Evolutionary conservation across 179 eudicot genomes (phyloP), one percentile per base, ranked within the genome.

Genomic region (Actinidia arguta): DNA sequence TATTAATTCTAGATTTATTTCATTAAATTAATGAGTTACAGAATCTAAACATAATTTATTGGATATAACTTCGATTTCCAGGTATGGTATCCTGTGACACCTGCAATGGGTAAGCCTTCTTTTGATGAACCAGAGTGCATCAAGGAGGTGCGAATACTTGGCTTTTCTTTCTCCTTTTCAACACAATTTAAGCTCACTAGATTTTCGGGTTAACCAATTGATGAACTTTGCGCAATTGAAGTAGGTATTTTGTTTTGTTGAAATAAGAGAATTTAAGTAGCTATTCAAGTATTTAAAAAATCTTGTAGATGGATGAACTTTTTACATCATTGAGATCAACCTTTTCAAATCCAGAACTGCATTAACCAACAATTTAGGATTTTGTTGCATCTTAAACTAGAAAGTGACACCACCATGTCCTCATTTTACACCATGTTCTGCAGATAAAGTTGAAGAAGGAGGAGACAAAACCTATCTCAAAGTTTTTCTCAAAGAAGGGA

Each of bases 51-150:
- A 44, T 46, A 44, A 22, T 58, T 18, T 47, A 46, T 73, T 73
- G 50, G 16, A 0, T 74, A 5, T 84, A 12, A 74, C 39, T 75
- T 86, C 71, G 51, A 68, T 85, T 79, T 81, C 47, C 82, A 96
- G 99, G 89, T 73, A 18, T 96, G 99, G 98, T 90, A 93, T 78
- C 97, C 99, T 1, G 99, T 96, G 83, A 89, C 96, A 25, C 78
- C 93, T 68, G 97, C 91, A 67, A 91, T 96, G 91, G 94, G 94
- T 56, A 96, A 95, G 82, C 88, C 93, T 80, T 89, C 98, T 61
- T 95, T 91, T 82, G 94, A 95, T 82, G 93, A 93, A 75, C 96
- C 98, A 48, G 99, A 96, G 80, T 96, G 99, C 91, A 87, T 95
- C 84, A 90, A 86, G 78, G 98, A 96, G 98, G 98, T 95, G 84